phyloP scores from a whole-genome alignment of 176 grass and related monocot genomes.

The Tillandsia leiboldiana region DNA sequence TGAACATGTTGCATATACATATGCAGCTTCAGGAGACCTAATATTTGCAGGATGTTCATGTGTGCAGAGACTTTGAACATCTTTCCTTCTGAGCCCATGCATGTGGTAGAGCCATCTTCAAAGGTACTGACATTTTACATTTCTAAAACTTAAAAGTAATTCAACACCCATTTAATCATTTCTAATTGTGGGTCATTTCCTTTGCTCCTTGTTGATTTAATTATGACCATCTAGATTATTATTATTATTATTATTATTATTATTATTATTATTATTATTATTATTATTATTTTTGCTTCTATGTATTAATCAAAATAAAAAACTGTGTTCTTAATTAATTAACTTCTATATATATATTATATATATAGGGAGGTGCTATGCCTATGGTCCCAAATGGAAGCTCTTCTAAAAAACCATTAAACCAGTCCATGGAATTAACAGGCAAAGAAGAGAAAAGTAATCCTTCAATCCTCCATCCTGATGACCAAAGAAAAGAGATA shows the following conservation, averaged over 20 bases:
- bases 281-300: not conserved
- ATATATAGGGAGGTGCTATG: not conserved
- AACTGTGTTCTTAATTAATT: not conserved
- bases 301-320: not conserved
- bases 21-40: not conserved
- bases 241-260: not conserved
- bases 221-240: not conserved
- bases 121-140: conserved; percentile 7
- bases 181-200: too few relatives aligned
- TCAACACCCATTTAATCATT: too few relatives aligned
- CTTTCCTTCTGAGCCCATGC: conserved; percentile 71
- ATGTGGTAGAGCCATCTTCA: conserved; percentile 26
- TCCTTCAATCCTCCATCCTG: not conserved
- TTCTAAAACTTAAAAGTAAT: too few relatives aligned
- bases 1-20: not conserved
- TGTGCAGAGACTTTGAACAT: conserved; percentile 66
- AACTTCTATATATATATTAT: not conserved
- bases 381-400: conserved; percentile 5
- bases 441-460: not conserved
- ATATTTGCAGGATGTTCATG: not conserved
- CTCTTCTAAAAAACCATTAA: conserved; percentile 9
- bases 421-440: conserved; percentile 5
- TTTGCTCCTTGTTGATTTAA: not conserved
- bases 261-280: not conserved
- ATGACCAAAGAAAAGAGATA: not conserved